Evolutionary conservation across 768 basidiomycete species (phyloP).

Genomic region (Agaricus subrufescens): DNA sequence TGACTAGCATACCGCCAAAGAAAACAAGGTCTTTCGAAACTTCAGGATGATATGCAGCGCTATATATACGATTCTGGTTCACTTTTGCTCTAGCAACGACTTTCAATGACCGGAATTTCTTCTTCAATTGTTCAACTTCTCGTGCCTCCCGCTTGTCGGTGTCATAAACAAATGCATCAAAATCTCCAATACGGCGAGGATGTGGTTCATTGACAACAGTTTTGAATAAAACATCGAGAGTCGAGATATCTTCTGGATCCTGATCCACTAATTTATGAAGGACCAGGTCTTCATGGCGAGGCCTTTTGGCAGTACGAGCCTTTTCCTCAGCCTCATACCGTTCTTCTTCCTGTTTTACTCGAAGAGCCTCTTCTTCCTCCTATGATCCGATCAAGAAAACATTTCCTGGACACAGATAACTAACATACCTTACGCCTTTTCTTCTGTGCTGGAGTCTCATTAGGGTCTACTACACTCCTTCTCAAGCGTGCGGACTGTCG

Average conservation of each 20-base stretch:
- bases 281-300: constrained; percentile 64
- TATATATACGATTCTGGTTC: constrained; percentile 69
- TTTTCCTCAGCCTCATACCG: constrained; percentile 57
- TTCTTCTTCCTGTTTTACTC: constrained; percentile 56
- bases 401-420: not conserved
- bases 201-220: constrained; percentile 31
- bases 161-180: constrained; percentile 51
- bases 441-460: constrained; percentile 63
- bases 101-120: constrained; percentile 50
- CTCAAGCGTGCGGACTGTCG: constrained; percentile 65
- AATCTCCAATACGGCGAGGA: constrained; percentile 35
- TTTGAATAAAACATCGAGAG: constrained; percentile 39
- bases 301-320: constrained; percentile 57
- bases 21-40: constrained; percentile 79
- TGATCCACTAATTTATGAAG: constrained; percentile 50
- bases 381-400: constrained; percentile 15
- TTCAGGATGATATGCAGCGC: constrained; percentile 79
- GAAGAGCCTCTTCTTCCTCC: constrained; percentile 47
- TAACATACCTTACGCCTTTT: constrained; percentile 58
- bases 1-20: constrained; percentile 58
- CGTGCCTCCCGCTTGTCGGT: constrained; percentile 39
- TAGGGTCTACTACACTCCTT: constrained; percentile 40
- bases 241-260: constrained; percentile 38
- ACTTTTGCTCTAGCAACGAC: constrained; percentile 81
- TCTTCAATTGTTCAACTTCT: constrained; percentile 49